Conservation (phyloP, 805 yeast species). For the Saccharomyces jurei region DNA sequence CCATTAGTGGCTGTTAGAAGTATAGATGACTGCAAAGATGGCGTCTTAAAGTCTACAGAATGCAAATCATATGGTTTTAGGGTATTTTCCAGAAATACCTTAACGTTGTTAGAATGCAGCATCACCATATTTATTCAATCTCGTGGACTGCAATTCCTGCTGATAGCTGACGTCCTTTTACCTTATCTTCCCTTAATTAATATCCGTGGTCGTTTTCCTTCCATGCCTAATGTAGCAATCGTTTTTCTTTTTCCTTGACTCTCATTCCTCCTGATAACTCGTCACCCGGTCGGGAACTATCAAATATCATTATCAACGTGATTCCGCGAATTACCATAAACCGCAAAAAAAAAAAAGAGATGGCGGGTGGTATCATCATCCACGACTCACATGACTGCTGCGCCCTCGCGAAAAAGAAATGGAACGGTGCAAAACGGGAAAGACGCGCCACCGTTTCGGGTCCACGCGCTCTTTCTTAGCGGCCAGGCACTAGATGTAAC, state of each 20-base stretch:
- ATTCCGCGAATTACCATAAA: background rate
- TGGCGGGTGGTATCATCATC: background rate
- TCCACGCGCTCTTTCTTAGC: background rate
- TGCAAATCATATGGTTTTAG: conserved; percentile 15
- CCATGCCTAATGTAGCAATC: background rate
- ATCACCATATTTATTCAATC: conserved; percentile 6
- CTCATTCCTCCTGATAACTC: background rate
- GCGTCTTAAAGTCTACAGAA: conserved; percentile 10
- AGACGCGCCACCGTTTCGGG: background rate
- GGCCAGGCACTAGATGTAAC: background rate
- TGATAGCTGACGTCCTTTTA: background rate
- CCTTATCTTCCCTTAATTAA: background rate
- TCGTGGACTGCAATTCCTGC: background rate
- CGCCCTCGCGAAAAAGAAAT: background rate
- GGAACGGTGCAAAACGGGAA: background rate
- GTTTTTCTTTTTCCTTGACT: background rate
- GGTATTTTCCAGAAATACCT: conserved; percentile 12
- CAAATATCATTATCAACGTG: background rate
- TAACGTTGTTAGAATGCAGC: conserved; percentile 21
- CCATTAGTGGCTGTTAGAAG: conserved; percentile 23
- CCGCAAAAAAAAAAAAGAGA: background rate
- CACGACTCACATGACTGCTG: background rate
- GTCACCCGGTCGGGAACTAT: background rate
- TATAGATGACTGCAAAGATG: conserved; percentile 20
- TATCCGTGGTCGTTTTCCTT: background rate